Evolutionary conservation across 345 rosid species (phyloP), one percentile per base, ranked within the genome.

Genomic region (Erodium maritimum): DNA sequence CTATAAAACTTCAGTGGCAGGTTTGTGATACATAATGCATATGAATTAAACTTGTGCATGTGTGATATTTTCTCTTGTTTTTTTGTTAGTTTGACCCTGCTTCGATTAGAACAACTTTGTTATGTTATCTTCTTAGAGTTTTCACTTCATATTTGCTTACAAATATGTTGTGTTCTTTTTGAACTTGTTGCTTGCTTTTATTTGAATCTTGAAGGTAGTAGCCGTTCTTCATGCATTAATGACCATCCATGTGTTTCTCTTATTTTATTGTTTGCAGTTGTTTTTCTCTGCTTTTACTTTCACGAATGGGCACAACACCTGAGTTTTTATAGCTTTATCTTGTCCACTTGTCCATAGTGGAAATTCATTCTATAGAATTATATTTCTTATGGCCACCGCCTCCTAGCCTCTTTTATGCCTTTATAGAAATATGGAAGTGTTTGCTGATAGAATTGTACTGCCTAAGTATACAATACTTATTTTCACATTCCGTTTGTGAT

Each of bases 1-100:
- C 87, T n/a, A 65, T 90, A 61, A 90, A 90, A 75, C 75, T 61
- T 59, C 96, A 91, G 73, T 91, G 98, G 98, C 82, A 91, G 98
- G 98, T 83, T 59, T 57, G 79, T 19, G 25, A 17, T 65, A 33
- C 21, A 22, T 61, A 34, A 58, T 23, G 52, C 42, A 21, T 54
- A 13, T 54, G 50, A 5, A 11, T 34, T 20, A 18, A 23, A 20
- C 37, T 63, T 54, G 33, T 55, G 54, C 37, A 29, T 29, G 37
- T n/a, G 50, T 18, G 33, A 21, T 10, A 21, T 17, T 21, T 42
- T 51, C 21, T 18, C 59, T 56, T 63, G 19, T 17, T 8, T 24
- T 25, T 19, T 17, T 24, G 18, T 60, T 51, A 8, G 46, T 52
- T 50, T 51, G 37, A 52, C 34, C 19, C 52, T 23, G 62, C 56